These are phyloP conservation scores for Isatis tinctoria DNA, from an alignment of 345 rosid species.

Conservation along the genomic window DNA sequence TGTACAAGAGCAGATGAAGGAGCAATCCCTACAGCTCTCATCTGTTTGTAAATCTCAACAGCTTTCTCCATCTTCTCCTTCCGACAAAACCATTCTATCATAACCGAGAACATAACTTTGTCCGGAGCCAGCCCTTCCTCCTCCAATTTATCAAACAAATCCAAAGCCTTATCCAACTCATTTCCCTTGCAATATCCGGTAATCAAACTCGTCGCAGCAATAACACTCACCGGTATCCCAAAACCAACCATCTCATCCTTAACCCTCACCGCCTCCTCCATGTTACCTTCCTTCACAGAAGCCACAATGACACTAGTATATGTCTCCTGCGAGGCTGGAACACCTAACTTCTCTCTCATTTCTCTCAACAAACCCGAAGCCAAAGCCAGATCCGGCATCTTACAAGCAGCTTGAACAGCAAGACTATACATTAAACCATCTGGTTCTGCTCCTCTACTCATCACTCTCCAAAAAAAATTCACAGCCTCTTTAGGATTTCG, in stretches of 20 bases:
- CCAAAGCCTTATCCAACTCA: slow-evolving; percentile 48
- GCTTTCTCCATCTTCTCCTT: slow-evolving; percentile 48
- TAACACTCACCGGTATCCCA: slow-evolving; percentile 51
- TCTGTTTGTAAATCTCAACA: slow-evolving; percentile 43
- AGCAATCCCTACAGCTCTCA: slow-evolving; percentile 44
- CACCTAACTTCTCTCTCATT: slow-evolving; percentile 50
- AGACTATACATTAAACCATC: slow-evolving; percentile 40
- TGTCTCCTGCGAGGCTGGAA: slow-evolving; percentile 37
- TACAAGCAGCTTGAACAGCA: slow-evolving; percentile 48
- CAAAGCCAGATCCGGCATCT: slow-evolving; percentile 33
- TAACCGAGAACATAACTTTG: slow-evolving; percentile 54
- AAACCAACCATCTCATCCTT: slow-evolving; percentile 70
- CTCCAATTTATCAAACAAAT: slow-evolving; percentile 47
- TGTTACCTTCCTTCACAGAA: slow-evolving; percentile 51
- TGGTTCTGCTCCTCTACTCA: slow-evolving; percentile 47
- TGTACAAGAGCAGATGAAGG: slow-evolving; percentile 46
- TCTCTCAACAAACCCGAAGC: slow-evolving; percentile 52
- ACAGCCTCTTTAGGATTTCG: slow-evolving; percentile 43
- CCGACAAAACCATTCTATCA: slow-evolving; percentile 63
- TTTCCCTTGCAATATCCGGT: slow-evolving; percentile 51
- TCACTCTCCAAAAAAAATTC: slow-evolving; percentile 40
- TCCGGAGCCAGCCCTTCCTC: slow-evolving; percentile 52
- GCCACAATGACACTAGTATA: slow-evolving; percentile 51
- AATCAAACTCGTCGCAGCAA: slow-evolving; percentile 60
- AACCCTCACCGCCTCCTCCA: slow-evolving; percentile 52